phyloP scores from a whole-genome alignment of 441 rosid species.

The Populus tomentosa region DNA sequence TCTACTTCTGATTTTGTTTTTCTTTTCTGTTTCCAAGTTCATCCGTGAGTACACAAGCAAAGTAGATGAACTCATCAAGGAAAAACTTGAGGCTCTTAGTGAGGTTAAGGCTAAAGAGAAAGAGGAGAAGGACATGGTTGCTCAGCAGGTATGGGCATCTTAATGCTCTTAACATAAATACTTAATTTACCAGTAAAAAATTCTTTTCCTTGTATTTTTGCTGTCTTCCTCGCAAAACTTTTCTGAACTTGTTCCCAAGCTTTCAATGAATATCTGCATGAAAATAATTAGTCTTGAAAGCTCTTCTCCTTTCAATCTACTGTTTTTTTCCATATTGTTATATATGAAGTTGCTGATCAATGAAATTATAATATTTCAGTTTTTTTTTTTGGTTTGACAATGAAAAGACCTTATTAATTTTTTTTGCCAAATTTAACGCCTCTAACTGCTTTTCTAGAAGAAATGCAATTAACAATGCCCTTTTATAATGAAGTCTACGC shows the following conservation, averaged over 20 bases:
- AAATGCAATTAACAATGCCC: not conserved
- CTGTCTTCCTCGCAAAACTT: not conserved
- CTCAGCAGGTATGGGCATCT: constrained; percentile 59
- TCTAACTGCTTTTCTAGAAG: not conserved
- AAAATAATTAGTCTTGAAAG: not conserved
- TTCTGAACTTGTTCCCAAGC: not conserved
- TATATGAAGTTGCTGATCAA: not conserved
- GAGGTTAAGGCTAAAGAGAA: constrained; percentile 73
- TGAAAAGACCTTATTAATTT: not conserved
- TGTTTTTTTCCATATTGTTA: not conserved
- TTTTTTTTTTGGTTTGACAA: not conserved
- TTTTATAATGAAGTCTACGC: not conserved
- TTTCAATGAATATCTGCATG: not conserved
- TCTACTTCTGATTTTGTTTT: not conserved
- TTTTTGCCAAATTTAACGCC: not conserved
- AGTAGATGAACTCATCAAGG: constrained; percentile 84
- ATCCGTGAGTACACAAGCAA: constrained; percentile 79
- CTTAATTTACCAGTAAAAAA: not conserved
- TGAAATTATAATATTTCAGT: not conserved
- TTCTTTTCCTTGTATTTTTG: not conserved
- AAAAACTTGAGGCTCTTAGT: constrained; percentile 53
- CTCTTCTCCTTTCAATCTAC: too few species aligned
- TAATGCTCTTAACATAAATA: not conserved
- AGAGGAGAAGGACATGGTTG: constrained; percentile 77
- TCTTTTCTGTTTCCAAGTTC: constrained; percentile 39